phyloP scores from a whole-genome alignment of 2,329 filamentous ascomycete genomes.

The Chaetothyriales sp. region DNA sequence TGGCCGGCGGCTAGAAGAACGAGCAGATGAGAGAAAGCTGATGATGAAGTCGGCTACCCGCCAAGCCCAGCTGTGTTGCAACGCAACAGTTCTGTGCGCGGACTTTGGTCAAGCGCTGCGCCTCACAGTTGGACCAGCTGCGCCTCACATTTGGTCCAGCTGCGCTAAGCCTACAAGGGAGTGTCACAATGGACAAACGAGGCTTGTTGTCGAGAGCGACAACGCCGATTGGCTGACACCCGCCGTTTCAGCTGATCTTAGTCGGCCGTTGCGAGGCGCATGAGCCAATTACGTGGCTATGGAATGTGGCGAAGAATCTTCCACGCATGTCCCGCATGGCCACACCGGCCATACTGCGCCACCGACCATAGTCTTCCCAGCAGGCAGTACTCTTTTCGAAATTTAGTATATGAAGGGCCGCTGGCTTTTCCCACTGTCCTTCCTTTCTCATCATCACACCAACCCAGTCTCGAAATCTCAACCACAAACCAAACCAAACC shows the following conservation, averaged over 20 bases:
- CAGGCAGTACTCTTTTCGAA: neutral
- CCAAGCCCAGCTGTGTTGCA: neutral
- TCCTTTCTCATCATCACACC: slow-evolving; percentile 1
- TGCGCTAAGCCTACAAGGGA: neutral
- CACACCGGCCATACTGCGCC: neutral
- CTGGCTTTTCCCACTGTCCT: neutral
- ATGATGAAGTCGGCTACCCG: no score
- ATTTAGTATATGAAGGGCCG: neutral
- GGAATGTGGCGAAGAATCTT: neutral
- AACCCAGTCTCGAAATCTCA: neutral
- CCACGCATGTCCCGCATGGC: neutral
- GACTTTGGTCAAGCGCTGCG: neutral
- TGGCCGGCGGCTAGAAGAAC: no score
- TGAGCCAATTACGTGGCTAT: neutral
- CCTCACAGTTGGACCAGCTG: neutral
- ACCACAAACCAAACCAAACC: neutral
- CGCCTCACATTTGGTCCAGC: neutral
- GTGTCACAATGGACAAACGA: neutral
- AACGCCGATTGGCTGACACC: neutral
- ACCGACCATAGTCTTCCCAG: neutral
- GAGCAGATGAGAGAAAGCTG: no score
- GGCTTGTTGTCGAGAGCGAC: neutral
- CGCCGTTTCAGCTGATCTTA: neutral
- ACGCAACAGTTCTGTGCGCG: no score
- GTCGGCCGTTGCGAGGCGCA: neutral